A percentile compares a stretch with the other conserved stretches of the same genome.
Conservation (phyloP, 495 filamentous ascomycete genomes). For the Bacidia rubella region DNA sequence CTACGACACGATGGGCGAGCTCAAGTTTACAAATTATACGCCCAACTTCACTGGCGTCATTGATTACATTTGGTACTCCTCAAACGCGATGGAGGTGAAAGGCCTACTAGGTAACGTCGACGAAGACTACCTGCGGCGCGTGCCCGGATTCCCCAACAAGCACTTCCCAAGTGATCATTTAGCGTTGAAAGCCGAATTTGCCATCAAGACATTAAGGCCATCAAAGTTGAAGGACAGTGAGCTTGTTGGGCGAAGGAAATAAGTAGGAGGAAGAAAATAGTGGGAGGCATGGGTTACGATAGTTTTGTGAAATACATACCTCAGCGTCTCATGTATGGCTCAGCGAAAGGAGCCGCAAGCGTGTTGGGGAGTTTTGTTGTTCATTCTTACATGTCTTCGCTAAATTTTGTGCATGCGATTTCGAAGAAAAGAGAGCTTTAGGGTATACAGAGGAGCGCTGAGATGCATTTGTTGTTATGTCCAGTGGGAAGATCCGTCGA, state of each 20-base stretch:
- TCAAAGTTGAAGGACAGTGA: slow-evolving; percentile 61
- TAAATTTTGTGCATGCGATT: not conserved
- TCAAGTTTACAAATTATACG: slow-evolving; percentile 93
- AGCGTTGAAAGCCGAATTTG: slow-evolving; percentile 81
- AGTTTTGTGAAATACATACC: not conserved
- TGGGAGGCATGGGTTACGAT: not conserved
- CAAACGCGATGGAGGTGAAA: slow-evolving; percentile 77
- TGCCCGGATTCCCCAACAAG: slow-evolving; percentile 92
- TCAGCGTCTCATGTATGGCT: not conserved
- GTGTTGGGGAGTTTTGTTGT: not conserved
- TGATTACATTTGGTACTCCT: slow-evolving; percentile 95
- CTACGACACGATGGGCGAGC: slow-evolving; percentile 62
- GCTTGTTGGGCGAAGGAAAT: slow-evolving; percentile 29
- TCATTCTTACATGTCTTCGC: not conserved
- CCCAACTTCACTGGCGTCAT: slow-evolving; percentile 80
- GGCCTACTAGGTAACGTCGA: slow-evolving; percentile 84
- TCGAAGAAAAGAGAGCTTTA: not conserved
- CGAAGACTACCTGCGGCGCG: slow-evolving; percentile 71
- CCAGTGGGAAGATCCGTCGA: not conserved
- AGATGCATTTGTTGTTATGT: not conserved
- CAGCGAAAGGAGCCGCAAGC: not conserved
- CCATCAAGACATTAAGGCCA: slow-evolving; percentile 69
- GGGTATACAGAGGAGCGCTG: not conserved
- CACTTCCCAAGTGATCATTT: slow-evolving; percentile 97
- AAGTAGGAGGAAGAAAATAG: slow-evolving; percentile 14